Base-by-base conservation (phyloP, 371 early-diverging fungal genomes). In the Parasitella parasitica region DNA sequence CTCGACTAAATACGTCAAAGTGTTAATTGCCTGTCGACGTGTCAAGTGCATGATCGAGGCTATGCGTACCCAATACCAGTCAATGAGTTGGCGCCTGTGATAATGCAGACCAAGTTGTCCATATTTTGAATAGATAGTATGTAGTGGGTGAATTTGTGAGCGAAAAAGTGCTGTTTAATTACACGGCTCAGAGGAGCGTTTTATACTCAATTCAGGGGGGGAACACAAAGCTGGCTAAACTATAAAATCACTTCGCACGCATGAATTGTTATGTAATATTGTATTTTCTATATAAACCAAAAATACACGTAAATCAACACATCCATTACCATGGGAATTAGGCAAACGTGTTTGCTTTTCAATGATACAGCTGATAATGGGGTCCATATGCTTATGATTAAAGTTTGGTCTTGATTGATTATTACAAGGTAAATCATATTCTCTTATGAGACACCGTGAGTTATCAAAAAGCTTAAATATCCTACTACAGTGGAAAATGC, bases 71-170 rank as follows among this genome's bases (percentile, higher is more conserved):
- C 82, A 57, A 82, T 82, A 30, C 82, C 82, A 22, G 61, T 62
- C 11, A 72, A 12, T 4, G 82, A 82, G 32, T 75, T 75, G 6
- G 82, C 82, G 30, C 82, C 82, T 11, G 82, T 82, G 35, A 82
- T 61, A 49, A 82, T 80, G 59, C 82, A 82, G 18, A 82, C 73
- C 32, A 46, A 57, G 20, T 46, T 36, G 1, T 57, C 48, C 58
- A 57, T 57, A n/a, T 9, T 34, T 12, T 43, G 22, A 24, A 9
- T n/a, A n/a, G n/a, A n/a, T n/a, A n/a, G n/a, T 20, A 6, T 41
- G 41, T 41, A n/a, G 9, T 41, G 18, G 6, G 39, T n/a, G 20
- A 18, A 9, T 20, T 20, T 24, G 46, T 32, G 11, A 32, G 32
- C 6, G 1, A 8, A 46, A 46, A 22, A 46, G 12, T 4, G 13